Base-by-base conservation (phyloP, 345 rosid species). In the Populus ilicifolia region DNA sequence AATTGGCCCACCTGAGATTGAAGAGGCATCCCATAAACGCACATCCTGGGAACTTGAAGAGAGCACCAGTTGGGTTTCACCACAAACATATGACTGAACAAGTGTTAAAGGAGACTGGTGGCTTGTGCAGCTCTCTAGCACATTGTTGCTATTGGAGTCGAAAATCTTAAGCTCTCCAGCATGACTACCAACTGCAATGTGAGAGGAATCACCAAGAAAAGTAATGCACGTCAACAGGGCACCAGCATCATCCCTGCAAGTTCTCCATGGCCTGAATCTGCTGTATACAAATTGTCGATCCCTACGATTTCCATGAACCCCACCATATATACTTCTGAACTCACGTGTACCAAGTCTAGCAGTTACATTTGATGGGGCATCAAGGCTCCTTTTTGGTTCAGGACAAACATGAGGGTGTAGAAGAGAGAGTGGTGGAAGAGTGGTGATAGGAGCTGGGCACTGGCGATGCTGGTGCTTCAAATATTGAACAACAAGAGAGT, bases 401-500 rank as follows among this genome's bases (percentile, higher is more conserved):
- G 99, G 98, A 83, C 99, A 96, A 78, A 92, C 88, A 86, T 96
- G 99, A 27, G 93, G 97, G 65, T 96, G 97, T 69, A 96, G 76
- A 64, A 96, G 94, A 76, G 98, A 93, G 79, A 96, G 91, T 29
- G 99, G 98, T 16, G 99, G 99, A 69, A 96, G 94, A 78, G 99
- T 96, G 9, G 99, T 93, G 79, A 96, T 90, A 61, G 99, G 99
- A 80, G 99, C 99, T 72, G 91, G 96, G 82, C 99, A 96, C 81
- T 96, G 99, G 67, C 99, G 93, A 85, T 96, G 99, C 77, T 93
- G 99, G 76, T 96, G 98, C 85, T 96, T 96, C 82, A 96, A 82
- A 85, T 89, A 93, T 84, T 96, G 99, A 86, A 96, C 92, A 67
- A 96, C 94, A 64, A 96, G 80, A 67, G 93, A 86, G 79, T 96